Conservation (phyloP, 2,329 filamentous ascomycete species). For the Sporothrix luriei region DNA sequence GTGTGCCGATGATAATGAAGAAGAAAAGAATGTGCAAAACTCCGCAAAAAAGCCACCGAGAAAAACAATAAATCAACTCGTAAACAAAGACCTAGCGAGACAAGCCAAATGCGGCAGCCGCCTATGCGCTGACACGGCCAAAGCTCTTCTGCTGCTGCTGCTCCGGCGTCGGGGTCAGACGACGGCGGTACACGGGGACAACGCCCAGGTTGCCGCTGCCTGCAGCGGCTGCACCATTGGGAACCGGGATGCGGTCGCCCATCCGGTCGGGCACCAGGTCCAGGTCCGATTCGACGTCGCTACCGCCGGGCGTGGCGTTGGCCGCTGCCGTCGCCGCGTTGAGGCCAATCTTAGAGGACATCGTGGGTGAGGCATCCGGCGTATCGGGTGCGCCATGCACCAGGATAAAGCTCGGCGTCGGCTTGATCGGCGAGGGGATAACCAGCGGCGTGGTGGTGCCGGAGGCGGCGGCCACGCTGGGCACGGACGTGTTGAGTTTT, state of each 20-base stretch:
- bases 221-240: conserved; percentile 37
- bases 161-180: conserved; percentile 55
- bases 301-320: background rate
- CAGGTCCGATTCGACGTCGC: conserved; percentile 45
- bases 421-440: conserved; percentile 32
- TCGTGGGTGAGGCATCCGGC: conserved; percentile 47
- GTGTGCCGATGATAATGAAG: background rate
- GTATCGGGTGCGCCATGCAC: conserved; percentile 46
- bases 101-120: background rate
- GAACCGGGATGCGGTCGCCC: conserved; percentile 59
- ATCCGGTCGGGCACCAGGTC: conserved; percentile 66
- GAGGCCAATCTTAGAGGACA: conserved; percentile 48
- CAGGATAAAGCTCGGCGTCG: conserved; percentile 37
- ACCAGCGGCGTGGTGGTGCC: conserved; percentile 33
- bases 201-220: conserved; percentile 29
- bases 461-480: conserved; percentile 36
- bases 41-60: background rate
- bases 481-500: conserved; percentile 33
- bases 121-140: conserved; percentile 34
- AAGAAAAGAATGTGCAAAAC: background rate
- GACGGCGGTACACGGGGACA: conserved; percentile 37
- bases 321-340: background rate
- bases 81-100: background rate
- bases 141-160: conserved; percentile 41
- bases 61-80: background rate